Evolutionary conservation across 106 monocot genomes (phyloP), one percentile per base, ranked within the genome.

Genomic region (Acorus calamus): DNA sequence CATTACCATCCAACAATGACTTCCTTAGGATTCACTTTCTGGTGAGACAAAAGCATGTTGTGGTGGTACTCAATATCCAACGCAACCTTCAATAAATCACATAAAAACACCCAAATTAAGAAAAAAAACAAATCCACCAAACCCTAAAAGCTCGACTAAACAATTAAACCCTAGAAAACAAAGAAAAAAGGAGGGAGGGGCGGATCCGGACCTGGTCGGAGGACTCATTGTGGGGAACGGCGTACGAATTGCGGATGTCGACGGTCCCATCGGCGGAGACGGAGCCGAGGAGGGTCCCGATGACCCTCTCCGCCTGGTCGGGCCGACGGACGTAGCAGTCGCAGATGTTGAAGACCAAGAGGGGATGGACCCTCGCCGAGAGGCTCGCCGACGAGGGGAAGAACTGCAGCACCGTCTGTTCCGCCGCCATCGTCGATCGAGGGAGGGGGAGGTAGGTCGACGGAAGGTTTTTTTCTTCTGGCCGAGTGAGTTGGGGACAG

Each of bases 1-100:
- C 4, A 43, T 66, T 69, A 88, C 88, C 88, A 88, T 84, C 88
- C 84, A 59, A 88, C 84, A 61, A 84, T 81, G 46, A 84, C 81
- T 84, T 88, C 84, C 78, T 81, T 88, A 4, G 84, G 78, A 43
- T 88, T 81, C 51, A 88, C 84, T 60, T 88, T 88, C 10, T 84
- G 84, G 52, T 88, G 88, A 4, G 88, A 88, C 0, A 56, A 14
- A 44, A 68, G 66, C 84, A 88, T 88, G 74, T 76, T 88, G 51
- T 78, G 88, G 62, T 88, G 88, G 70, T 88, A 88, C 12, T 84
- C 84, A 14, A 88, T 76, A 70, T 88, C 88, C 73, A 88, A 57
- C 2, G 88, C 88, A 52, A 88, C 88, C 84, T 88, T 69, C 14
- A 66, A 54, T 28, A 28, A 28, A 28, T 28, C 28, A 56, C 10